Percentiles rank a stretch among this genome's conserved stretches.
Conservation (phyloP, 805 yeast species). For the Hanseniaspora occidentalis region DNA sequence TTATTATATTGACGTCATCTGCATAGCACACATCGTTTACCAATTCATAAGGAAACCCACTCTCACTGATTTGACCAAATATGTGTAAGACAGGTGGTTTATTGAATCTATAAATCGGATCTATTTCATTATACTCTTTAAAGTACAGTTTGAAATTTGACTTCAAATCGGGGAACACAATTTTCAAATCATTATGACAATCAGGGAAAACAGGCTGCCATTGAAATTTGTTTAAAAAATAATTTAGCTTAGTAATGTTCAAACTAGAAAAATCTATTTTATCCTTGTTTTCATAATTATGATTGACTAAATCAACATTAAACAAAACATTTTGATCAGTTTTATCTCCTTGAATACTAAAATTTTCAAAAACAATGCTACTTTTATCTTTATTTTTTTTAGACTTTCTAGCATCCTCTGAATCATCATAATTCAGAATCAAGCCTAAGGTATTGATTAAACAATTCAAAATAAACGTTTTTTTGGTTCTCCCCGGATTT, state of each 20-base stretch:
- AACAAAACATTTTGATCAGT: background rate
- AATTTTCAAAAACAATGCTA: background rate
- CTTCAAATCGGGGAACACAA: background rate
- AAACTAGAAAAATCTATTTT: background rate
- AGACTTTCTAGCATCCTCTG: no score
- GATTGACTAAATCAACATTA: background rate
- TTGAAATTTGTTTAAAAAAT: background rate
- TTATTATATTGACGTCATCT: constrained; percentile 20
- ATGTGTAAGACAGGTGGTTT: background rate
- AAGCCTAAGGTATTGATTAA: no score
- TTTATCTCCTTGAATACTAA: background rate
- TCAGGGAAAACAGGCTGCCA: constrained; percentile 1
- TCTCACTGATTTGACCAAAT: constrained; percentile 4
- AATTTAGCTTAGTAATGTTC: background rate
- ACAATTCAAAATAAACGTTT: no score
- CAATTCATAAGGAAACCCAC: constrained; percentile 19
- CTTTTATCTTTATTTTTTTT: background rate
- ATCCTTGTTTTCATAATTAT: background rate
- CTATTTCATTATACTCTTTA: background rate
- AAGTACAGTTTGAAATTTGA: background rate
- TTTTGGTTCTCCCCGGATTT: background rate
- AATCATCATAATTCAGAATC: no score
- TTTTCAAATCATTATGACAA: background rate
- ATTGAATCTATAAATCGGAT: no score
- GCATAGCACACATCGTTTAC: constrained; percentile 19